Percentiles rank a stretch among this genome's conserved stretches.
Evolutionary conservation across 257 asterid species (phyloP).

Genomic region (Solanum corneliomulleri): DNA sequence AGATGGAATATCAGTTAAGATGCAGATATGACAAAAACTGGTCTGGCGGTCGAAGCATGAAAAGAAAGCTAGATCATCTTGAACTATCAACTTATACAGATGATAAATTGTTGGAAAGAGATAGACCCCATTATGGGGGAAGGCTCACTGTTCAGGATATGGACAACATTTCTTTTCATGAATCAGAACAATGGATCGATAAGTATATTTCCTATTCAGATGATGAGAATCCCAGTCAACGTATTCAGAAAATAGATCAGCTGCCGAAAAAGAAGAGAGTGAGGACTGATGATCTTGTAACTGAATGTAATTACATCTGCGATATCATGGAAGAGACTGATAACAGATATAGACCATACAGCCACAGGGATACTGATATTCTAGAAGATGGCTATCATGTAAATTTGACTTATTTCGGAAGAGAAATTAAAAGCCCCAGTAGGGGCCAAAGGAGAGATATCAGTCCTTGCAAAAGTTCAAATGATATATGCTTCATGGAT

Average conservation of each 20-base stretch:
- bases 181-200: conserved; percentile 5
- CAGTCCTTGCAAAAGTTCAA: conserved; percentile 3
- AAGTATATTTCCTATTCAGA: conserved; percentile 6
- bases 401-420: conserved; percentile 12
- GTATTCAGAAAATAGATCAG: conserved; percentile 10
- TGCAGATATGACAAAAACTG: conserved; percentile 12
- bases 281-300: conserved; percentile 10
- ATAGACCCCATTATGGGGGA: conserved; percentile 14
- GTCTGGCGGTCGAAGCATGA: conserved; percentile 3
- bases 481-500: conserved; percentile 4
- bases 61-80: conserved; percentile 7
- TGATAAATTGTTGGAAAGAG: conserved; percentile 8
- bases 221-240: conserved; percentile 8
- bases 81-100: conserved; percentile 7
- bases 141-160: conserved; percentile 13
- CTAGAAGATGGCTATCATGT: conserved; percentile 9
- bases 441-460: conserved; percentile 14
- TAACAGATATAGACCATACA: conserved; percentile 8
- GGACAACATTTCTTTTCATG: conserved; percentile 4
- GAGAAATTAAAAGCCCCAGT: conserved; percentile 22
- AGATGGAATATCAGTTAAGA: conserved; percentile 10
- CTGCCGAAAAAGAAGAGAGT: conserved; percentile 17
- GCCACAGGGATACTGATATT: conserved; percentile 10
- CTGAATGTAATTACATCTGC: conserved; percentile 4
- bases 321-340: conserved; percentile 11